Conservation (phyloP, 805 yeast species). For the Sugiyamaella qingdaonensis region DNA sequence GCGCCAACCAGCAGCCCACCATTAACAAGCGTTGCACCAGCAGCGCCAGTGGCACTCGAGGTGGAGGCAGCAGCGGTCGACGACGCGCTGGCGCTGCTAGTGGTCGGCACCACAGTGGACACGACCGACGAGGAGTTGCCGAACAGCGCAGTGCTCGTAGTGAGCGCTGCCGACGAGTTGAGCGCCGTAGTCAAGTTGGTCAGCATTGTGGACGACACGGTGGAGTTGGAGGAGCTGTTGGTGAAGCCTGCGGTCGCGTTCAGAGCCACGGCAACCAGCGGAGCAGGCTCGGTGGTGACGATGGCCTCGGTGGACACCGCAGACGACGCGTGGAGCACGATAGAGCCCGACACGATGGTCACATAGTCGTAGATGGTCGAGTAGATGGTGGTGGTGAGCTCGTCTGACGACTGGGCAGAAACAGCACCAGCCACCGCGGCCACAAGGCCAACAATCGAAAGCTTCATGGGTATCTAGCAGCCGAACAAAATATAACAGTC, state of each 20-base stretch:
- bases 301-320: constrained; percentile 19
- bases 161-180: not conserved
- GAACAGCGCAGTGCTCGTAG: constrained; percentile 1
- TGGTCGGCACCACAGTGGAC: constrained; percentile 11
- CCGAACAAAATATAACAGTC: not conserved
- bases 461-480: not conserved
- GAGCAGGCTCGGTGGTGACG: constrained; percentile 13
- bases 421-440: not conserved
- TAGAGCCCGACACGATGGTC: constrained; percentile 18
- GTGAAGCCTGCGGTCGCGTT: constrained; percentile 2
- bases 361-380: constrained; percentile 24
- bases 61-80: constrained; percentile 8
- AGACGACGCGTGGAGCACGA: constrained; percentile 12
- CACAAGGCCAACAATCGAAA: not conserved
- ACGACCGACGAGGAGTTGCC: constrained; percentile 5
- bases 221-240: not conserved
- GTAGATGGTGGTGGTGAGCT: constrained; percentile 22
- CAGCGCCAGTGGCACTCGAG: constrained; percentile 1
- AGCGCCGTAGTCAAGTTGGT: constrained; percentile 11
- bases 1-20: constrained; percentile 7
- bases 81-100: constrained; percentile 11
- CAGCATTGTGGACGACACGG: not conserved
- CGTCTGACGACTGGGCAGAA: constrained; percentile 5
- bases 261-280: constrained; percentile 18
- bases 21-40: constrained; percentile 3